Conservation (phyloP, 1,139 yeast species). For the Yamadazyma oceani region DNA sequence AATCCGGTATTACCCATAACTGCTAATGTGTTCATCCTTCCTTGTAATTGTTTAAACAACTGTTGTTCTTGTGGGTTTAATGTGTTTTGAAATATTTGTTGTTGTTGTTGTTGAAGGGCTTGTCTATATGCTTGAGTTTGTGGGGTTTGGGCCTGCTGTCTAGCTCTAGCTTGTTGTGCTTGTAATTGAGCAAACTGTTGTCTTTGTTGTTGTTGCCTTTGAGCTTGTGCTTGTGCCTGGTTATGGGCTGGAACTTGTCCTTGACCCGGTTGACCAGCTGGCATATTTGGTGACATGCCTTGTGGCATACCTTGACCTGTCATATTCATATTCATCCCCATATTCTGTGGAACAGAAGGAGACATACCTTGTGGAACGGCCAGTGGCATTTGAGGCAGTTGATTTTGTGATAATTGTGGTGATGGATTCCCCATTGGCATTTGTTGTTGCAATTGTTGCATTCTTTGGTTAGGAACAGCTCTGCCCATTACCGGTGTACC, state of each 20-base stretch:
- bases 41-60: constrained; percentile 42
- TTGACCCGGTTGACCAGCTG: constrained; percentile 27
- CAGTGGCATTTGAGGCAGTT: constrained; percentile 3
- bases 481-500: constrained; percentile 20
- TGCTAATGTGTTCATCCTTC: constrained; percentile 42
- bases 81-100: constrained; percentile 45
- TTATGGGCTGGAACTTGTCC: constrained; percentile 20
- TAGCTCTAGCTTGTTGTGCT: constrained; percentile 1
- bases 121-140: constrained; percentile 18
- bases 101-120: constrained; percentile 42
- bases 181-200: constrained; percentile 4
- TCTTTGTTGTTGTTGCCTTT: constrained; percentile 9
- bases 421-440: constrained; percentile 20
- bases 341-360: constrained; percentile 1
- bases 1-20: constrained; percentile 48
- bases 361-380: constrained; percentile 1
- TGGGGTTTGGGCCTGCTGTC: constrained; percentile 3
- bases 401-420: not conserved
- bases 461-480: constrained; percentile 14
- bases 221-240: constrained; percentile 10
- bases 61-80: constrained; percentile 47
- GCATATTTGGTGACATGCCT: not conserved
- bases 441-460: constrained; percentile 27
- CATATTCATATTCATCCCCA: not conserved
- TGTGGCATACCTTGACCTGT: not conserved